A percentile compares a stretch with the other conserved stretches of the same genome.
These are phyloP conservation scores for Athelia psychrophila DNA, from an alignment of 1,284 basidiomycete species.

Conservation along the genomic window DNA sequence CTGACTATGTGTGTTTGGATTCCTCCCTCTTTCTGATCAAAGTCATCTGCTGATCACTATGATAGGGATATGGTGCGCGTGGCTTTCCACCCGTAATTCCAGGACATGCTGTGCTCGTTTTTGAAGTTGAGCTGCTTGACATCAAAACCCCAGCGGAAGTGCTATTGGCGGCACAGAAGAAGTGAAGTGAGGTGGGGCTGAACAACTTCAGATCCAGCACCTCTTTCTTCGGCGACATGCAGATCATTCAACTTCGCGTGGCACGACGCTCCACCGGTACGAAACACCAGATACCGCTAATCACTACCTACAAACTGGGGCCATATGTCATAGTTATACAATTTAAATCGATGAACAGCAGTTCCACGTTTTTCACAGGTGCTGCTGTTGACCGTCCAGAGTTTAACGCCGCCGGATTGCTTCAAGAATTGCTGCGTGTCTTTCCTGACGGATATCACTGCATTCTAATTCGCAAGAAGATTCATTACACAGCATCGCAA, in stretches of 20 bases:
- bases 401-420: neutral
- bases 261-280: neutral
- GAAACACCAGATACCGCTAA: neutral
- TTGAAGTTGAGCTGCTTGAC: constrained; percentile 64
- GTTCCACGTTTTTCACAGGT: neutral
- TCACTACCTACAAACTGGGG: no score
- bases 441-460: neutral
- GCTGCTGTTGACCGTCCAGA: neutral
- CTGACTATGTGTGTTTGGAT: constrained; percentile 47
- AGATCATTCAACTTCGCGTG: neutral
- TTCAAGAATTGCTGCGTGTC: neutral
- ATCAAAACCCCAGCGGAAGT: constrained; percentile 43
- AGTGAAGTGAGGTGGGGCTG: constrained; percentile 15
- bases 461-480: constrained; percentile 3
- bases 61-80: constrained; percentile 48
- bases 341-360: neutral
- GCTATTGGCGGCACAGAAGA: constrained; percentile 3
- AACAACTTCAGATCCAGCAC: constrained; percentile 10
- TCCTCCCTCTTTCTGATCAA: constrained; percentile 6
- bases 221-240: constrained; percentile 15
- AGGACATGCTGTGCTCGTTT: constrained; percentile 54
- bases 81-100: constrained; percentile 71
- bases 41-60: constrained; percentile 5
- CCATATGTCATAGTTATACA: no score
- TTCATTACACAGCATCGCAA: neutral